These are phyloP conservation scores for Knufia petricola DNA, from an alignment of 2,329 filamentous ascomycete species.

Conservation along the genomic window DNA sequence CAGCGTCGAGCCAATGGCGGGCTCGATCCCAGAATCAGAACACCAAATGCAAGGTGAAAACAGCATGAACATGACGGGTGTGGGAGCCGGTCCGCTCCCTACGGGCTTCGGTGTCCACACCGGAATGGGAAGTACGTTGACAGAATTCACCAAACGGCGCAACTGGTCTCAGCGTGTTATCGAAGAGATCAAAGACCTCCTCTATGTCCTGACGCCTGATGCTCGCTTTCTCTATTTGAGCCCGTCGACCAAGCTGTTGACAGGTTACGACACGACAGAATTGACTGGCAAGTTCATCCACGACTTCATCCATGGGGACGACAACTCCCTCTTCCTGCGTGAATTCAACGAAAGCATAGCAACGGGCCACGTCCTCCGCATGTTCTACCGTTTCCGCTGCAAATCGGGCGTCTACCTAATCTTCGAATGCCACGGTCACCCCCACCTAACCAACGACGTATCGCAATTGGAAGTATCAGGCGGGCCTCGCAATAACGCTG, in stretches of 20 bases:
- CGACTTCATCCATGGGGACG: conserved; percentile 78
- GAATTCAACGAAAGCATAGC: conserved; percentile 87
- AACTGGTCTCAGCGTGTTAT: conserved; percentile 86
- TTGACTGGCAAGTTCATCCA: conserved; percentile 66
- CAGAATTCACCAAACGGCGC: conserved; percentile 55
- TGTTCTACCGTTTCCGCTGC: conserved; percentile 77
- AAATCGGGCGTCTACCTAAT: conserved; percentile 65
- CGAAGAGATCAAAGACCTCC: conserved; percentile 78
- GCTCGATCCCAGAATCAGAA: conserved; percentile 17
- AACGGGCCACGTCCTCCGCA: conserved; percentile 64
- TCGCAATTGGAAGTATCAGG: conserved; percentile 33
- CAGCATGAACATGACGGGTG: conserved; percentile 31
- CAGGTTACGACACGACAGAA: conserved; percentile 63
- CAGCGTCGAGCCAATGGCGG: conserved; percentile 7
- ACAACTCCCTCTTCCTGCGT: conserved; percentile 69
- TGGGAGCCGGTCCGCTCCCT: conserved; percentile 47
- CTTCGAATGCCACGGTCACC: conserved; percentile 86
- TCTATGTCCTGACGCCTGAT: conserved; percentile 77
- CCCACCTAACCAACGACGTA: conserved; percentile 67
- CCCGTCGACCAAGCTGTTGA: conserved; percentile 62
- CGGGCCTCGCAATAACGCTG: conserved; percentile 54
- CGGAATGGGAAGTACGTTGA: conserved; percentile 42
- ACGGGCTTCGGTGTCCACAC: conserved; percentile 42
- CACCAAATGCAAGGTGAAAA: conserved; percentile 16
- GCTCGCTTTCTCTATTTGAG: conserved; percentile 81